These are phyloP conservation scores for Phanerochaete sordida DNA, from an alignment of 768 basidiomycete species.

Conservation along the genomic window DNA sequence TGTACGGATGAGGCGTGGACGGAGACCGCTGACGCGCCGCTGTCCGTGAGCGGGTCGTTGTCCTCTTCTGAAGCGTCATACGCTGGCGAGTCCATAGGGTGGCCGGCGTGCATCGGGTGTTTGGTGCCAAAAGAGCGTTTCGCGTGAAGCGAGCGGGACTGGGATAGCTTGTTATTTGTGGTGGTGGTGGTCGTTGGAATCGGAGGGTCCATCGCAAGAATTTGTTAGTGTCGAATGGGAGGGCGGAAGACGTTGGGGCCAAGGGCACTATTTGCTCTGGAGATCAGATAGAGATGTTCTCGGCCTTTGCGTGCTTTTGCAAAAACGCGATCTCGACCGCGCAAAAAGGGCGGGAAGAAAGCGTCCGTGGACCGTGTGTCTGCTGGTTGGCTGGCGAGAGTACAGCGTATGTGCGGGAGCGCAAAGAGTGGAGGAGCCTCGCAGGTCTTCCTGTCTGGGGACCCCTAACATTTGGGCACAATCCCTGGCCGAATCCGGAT, in stretches of 20 bases:
- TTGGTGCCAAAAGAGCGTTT: slow-evolving; percentile 8
- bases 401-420: too few species aligned
- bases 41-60: slow-evolving; percentile 84
- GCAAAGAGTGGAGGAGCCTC: too few species aligned
- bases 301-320: background rate
- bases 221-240: background rate
- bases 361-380: background rate
- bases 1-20: slow-evolving; percentile 17
- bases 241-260: background rate
- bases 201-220: background rate
- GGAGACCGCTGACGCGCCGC: slow-evolving; percentile 50
- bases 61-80: slow-evolving; percentile 74
- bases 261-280: background rate
- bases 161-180: background rate
- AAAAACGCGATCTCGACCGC: background rate
- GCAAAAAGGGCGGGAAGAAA: background rate
- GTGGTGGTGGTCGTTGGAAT: background rate
- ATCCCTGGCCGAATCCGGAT: too few species aligned
- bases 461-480: too few species aligned
- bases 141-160: slow-evolving; percentile 1
- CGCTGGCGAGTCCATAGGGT: slow-evolving; percentile 22
- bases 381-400: background rate
- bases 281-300: background rate
- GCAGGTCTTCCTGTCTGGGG: too few species aligned
- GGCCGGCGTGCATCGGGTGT: background rate